These are phyloP conservation scores for Myxozyma udenii DNA, from an alignment of 805 yeast species.

Conservation along the genomic window DNA sequence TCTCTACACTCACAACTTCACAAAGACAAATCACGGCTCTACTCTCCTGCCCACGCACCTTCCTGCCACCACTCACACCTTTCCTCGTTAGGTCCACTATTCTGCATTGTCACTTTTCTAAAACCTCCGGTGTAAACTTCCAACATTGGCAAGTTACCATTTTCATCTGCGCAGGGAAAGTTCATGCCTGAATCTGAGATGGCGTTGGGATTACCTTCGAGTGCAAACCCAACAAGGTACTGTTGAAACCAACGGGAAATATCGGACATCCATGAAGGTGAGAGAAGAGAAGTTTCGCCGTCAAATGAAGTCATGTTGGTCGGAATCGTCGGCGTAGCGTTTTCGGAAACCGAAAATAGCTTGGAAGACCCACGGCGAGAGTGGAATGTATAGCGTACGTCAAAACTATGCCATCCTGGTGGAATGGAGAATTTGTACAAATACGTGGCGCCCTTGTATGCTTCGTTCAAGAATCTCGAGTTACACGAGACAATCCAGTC, in stretches of 20 bases:
- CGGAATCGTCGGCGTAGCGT: neutral
- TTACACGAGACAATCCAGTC: slow-evolving; percentile 27
- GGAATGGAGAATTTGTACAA: slow-evolving; percentile 22
- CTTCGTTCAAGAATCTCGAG: slow-evolving; percentile 6
- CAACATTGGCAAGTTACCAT: slow-evolving; percentile 9
- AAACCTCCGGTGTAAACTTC: slow-evolving; percentile 10
- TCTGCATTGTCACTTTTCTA: neutral
- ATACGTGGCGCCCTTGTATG: slow-evolving; percentile 7
- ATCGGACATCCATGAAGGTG: slow-evolving; percentile 2
- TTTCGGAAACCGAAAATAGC: too few species aligned
- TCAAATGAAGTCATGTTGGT: too few species aligned
- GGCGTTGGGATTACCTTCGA: slow-evolving; percentile 24
- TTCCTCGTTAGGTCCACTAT: slow-evolving; percentile 10
- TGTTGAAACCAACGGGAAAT: slow-evolving; percentile 20
- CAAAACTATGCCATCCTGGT: slow-evolving; percentile 24
- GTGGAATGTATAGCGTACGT: slow-evolving; percentile 21
- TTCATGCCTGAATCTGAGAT: neutral
- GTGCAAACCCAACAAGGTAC: slow-evolving; percentile 20
- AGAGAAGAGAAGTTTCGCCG: neutral
- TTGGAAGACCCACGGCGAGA: neutral
- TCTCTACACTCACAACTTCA: too few species aligned
- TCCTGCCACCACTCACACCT: slow-evolving; percentile 23
- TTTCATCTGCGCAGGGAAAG: slow-evolving; percentile 14
- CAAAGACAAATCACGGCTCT: too few species aligned
- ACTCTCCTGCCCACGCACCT: slow-evolving; percentile 29